Evolutionary conservation across 2,329 filamentous ascomycete species (phyloP).

Genomic region (Penicillium rolfsii): DNA sequence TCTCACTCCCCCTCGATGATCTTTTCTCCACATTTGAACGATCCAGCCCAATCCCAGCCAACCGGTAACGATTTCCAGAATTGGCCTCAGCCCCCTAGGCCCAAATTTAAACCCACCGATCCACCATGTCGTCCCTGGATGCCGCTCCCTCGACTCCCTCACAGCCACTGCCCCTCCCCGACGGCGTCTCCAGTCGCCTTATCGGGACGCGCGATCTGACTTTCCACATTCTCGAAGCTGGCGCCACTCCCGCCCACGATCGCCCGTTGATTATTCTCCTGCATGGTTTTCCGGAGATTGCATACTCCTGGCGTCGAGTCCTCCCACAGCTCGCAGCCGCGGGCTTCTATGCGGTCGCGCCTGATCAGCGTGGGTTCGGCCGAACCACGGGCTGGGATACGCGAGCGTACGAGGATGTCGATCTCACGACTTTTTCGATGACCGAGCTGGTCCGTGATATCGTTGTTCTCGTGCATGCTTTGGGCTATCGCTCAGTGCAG

Average conservation of each 20-base stretch:
- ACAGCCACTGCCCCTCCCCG: constrained; percentile 57
- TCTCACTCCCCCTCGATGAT: too few species aligned
- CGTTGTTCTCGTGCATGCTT: constrained; percentile 61
- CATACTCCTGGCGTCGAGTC: constrained; percentile 70
- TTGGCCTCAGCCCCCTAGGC: background rate
- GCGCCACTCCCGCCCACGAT: constrained; percentile 43
- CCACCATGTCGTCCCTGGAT: constrained; percentile 17
- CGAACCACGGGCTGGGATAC: constrained; percentile 65
- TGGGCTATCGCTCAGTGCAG: constrained; percentile 62
- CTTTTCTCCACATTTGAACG: background rate
- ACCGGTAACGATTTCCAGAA: constrained; percentile 5
- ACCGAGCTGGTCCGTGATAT: constrained; percentile 65
- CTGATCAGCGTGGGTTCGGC: constrained; percentile 70
- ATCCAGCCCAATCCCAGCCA: background rate
- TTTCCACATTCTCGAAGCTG: constrained; percentile 64
- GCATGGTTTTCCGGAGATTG: constrained; percentile 70
- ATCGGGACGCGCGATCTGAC: constrained; percentile 63
- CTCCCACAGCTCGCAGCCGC: constrained; percentile 61
- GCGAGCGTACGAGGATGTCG: constrained; percentile 54
- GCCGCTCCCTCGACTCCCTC: constrained; percentile 11
- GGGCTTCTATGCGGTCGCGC: constrained; percentile 68
- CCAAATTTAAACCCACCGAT: background rate
- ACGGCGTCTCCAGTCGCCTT: constrained; percentile 59
- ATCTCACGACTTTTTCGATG: constrained; percentile 60
- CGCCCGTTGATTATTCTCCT: constrained; percentile 63